Conservation (phyloP, 345 rosid species). For the Salix purpurea region DNA sequence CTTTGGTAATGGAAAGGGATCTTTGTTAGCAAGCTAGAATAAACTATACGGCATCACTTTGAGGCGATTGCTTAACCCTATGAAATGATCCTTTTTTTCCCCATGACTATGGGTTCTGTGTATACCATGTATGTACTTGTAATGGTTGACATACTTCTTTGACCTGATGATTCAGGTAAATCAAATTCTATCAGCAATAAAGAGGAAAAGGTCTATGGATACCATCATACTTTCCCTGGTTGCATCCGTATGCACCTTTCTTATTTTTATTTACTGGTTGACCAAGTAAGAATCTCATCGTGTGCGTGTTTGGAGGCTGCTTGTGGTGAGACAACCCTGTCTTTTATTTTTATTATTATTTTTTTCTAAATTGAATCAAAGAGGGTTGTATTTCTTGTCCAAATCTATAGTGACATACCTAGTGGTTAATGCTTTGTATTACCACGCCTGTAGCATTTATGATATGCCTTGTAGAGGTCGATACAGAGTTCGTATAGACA, state of each 20-base stretch:
- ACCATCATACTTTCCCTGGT: conserved; percentile 86
- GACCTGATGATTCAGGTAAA: conserved; percentile 65
- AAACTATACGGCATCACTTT: neutral
- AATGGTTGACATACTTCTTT: neutral
- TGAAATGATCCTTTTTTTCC: neutral
- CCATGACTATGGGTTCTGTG: neutral
- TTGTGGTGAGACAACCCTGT: conserved; percentile 15
- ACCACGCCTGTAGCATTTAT: conserved; percentile 12
- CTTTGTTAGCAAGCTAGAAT: neutral
- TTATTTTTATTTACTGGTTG: conserved; percentile 90
- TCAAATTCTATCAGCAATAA: conserved; percentile 68
- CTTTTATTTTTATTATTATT: neutral
- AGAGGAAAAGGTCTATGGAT: conserved; percentile 96
- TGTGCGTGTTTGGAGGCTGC: conserved; percentile 4
- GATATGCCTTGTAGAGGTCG: conserved; percentile 13
- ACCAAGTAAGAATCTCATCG: conserved; percentile 51
- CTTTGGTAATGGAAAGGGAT: neutral
- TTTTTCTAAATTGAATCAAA: neutral
- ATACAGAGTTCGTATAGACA: neutral
- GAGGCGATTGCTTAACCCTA: neutral
- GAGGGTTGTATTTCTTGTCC: conserved; percentile 17
- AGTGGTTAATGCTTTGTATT: conserved; percentile 12
- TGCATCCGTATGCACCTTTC: conserved; percentile 91
- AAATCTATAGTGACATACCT: conserved; percentile 16
- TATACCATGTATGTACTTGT: neutral